phyloP scores from a whole-genome alignment of 2,329 filamentous ascomycete genomes.

The Simplicillium sp. region DNA sequence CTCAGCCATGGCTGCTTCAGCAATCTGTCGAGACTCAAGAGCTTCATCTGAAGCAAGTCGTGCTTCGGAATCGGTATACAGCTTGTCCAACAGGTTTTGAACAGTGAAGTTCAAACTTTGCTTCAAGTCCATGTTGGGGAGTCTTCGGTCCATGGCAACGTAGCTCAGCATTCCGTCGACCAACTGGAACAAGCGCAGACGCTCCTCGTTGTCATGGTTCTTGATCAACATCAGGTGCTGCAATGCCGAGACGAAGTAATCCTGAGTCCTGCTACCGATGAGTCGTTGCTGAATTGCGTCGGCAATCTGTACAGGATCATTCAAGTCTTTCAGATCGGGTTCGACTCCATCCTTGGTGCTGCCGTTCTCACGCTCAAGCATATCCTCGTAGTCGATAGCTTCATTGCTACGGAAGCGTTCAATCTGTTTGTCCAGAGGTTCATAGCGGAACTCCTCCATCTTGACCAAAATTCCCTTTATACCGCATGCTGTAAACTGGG shows the following conservation, averaged over 20 bases:
- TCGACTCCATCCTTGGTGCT: constrained; percentile 85
- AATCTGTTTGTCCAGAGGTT: constrained; percentile 96
- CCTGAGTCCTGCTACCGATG: constrained; percentile 73
- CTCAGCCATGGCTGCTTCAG: constrained; percentile 91
- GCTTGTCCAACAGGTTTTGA: constrained; percentile 85
- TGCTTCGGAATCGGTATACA: constrained; percentile 94
- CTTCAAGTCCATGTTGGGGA: constrained; percentile 96
- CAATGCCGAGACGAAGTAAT: constrained; percentile 92
- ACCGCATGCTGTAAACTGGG: constrained; percentile 91
- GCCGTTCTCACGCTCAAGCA: constrained; percentile 82
- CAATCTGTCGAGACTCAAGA: constrained; percentile 80
- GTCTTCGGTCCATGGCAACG: constrained; percentile 90
- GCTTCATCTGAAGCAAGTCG: constrained; percentile 87
- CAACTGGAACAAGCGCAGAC: constrained; percentile 90
- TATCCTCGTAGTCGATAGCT: constrained; percentile 95
- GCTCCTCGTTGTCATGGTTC: constrained; percentile 85
- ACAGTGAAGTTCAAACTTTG: constrained; percentile 97
- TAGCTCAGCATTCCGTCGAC: constrained; percentile 99
- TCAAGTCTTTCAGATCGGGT: constrained; percentile 82
- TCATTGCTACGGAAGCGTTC: constrained; percentile 90
- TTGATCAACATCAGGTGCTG: constrained; percentile 91
- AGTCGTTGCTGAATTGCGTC: constrained; percentile 86
- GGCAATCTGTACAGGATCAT: constrained; percentile 84
- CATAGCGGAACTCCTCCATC: constrained; percentile 98
- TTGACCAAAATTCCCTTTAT: constrained; percentile 90